Conservation (phyloP, 208 protist genomes). For the Trypanosoma congolense region DNA sequence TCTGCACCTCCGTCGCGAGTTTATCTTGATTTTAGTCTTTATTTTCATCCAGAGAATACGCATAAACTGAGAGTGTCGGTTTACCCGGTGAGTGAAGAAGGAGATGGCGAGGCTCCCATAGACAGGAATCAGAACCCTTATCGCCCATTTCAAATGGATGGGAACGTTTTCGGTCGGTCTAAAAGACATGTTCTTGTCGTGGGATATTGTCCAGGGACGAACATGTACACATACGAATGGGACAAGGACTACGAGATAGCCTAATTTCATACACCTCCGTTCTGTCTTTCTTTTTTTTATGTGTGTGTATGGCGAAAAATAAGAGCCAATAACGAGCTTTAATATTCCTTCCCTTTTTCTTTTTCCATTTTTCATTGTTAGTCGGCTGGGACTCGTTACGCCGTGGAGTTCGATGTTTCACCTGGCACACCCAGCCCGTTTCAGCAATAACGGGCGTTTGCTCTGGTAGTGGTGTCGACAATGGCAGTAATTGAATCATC, state of each 20-base stretch:
- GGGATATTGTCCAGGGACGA: not conserved
- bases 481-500: too few relatives aligned
- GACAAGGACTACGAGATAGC: not conserved
- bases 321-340: too few relatives aligned
- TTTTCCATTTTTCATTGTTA: too few relatives aligned
- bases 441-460: too few relatives aligned
- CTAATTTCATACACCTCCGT: not conserved
- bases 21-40: slow-evolving; percentile 8
- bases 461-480: too few relatives aligned
- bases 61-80: slow-evolving; percentile 5
- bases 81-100: slow-evolving; percentile 10
- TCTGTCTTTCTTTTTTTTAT: too few relatives aligned
- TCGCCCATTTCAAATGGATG: slow-evolving; percentile 8
- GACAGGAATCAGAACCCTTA: slow-evolving; percentile 4
- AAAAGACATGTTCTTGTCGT: slow-evolving; percentile 11
- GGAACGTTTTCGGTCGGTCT: slow-evolving; percentile 8
- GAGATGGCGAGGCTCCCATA: not conserved
- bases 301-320: not conserved
- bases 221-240: slow-evolving; percentile 11
- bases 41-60: not conserved
- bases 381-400: too few relatives aligned
- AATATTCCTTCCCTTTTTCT: too few relatives aligned
- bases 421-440: too few relatives aligned
- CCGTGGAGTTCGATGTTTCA: too few relatives aligned
- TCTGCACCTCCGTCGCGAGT: slow-evolving; percentile 11